Conservation (phyloP, 1,284 basidiomycete genomes). For the Amylostereum areolatum region DNA sequence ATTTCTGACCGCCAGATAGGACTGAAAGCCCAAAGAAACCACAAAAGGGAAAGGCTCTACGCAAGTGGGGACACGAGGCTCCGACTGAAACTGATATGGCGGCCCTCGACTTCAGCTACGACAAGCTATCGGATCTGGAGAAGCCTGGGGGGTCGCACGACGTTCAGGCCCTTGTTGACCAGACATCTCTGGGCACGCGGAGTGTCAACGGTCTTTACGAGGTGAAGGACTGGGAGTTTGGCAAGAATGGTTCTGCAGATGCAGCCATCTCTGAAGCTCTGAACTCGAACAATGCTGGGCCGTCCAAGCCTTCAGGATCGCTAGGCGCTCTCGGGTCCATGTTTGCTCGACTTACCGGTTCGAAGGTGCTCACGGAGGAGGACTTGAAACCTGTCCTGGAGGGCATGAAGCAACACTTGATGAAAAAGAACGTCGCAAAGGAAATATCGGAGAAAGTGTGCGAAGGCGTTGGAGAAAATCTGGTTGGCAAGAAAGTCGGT, state of each 20-base stretch:
- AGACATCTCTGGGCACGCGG: conserved; percentile 74
- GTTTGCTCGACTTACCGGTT: conserved; percentile 81
- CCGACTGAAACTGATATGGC: conserved; percentile 84
- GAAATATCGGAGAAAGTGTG: conserved; percentile 95
- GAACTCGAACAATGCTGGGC: conserved; percentile 20
- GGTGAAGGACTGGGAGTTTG: conserved; percentile 89
- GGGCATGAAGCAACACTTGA: conserved; percentile 95
- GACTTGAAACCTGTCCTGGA: conserved; percentile 88
- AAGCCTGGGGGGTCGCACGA: conserved; percentile 39
- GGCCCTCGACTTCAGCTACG: conserved; percentile 77
- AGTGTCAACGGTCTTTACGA: conserved; percentile 88
- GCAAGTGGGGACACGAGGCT: conserved; percentile 87
- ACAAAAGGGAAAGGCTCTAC: conserved; percentile 65
- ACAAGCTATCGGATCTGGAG: conserved; percentile 34
- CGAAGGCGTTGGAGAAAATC: conserved; percentile 82
- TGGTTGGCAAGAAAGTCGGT: conserved; percentile 88
- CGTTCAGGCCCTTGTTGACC: conserved; percentile 64
- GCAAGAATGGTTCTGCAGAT: conserved; percentile 38
- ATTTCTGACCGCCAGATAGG: conserved; percentile 27
- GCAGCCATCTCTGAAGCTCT: conserved; percentile 58
- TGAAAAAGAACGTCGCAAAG: conserved; percentile 98
- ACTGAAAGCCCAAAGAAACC: conserved; percentile 57
- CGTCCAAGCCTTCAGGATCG: conserved; percentile 29
- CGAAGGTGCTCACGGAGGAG: conserved; percentile 75
- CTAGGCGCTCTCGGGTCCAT: conserved; percentile 66